phyloP scores from a whole-genome alignment of 495 filamentous ascomycete genomes.

The Pyrenopolyporus hunteri region DNA sequence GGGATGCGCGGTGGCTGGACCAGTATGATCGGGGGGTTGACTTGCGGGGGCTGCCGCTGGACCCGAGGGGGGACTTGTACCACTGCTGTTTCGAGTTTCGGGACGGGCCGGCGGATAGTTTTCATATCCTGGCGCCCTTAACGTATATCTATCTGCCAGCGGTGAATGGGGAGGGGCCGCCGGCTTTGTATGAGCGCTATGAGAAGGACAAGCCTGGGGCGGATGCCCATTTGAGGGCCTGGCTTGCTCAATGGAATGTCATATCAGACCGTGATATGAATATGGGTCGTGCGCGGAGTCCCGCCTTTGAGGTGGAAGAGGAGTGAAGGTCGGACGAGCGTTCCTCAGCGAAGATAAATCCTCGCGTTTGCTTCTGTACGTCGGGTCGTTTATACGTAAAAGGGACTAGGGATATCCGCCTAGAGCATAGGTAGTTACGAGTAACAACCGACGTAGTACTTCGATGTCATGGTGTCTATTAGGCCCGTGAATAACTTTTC shows the following conservation, averaged over 20 bases:
- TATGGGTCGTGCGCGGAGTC: too few relatives aligned
- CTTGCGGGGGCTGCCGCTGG: background rate
- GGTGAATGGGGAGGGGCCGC: background rate
- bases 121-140: background rate
- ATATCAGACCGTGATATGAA: too few relatives aligned
- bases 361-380: too few relatives aligned
- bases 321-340: too few relatives aligned
- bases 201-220: background rate
- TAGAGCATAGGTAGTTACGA: background rate
- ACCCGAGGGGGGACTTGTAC: background rate
- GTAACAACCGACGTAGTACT: background rate
- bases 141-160: background rate
- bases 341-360: too few relatives aligned
- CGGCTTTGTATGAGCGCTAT: background rate
- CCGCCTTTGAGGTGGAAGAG: too few relatives aligned
- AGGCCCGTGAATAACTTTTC: constrained; percentile 32
- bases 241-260: too few relatives aligned
- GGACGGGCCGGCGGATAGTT: background rate
- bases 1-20: background rate
- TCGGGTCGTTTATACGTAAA: too few relatives aligned
- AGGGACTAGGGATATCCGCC: background rate
- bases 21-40: background rate
- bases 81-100: background rate
- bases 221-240: background rate
- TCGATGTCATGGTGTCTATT: constrained; percentile 13